These are phyloP conservation scores for Amylocystis lapponica DNA, from an alignment of 768 basidiomycete genomes.

Conservation along the genomic window DNA sequence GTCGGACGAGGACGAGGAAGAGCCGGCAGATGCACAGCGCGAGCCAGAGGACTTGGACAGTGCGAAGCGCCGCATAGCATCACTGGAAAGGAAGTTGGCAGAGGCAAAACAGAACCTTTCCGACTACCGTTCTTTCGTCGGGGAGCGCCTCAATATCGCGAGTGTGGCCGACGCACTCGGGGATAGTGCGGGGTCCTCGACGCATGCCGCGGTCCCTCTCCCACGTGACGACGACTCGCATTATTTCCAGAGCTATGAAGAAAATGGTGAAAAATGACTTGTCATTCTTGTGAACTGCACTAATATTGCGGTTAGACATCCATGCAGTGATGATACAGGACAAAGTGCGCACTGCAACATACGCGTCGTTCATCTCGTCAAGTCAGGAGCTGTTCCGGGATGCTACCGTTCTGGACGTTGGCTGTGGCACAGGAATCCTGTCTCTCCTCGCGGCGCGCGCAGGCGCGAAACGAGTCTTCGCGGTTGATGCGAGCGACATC, in stretches of 20 bases:
- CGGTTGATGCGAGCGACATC: constrained; percentile 84
- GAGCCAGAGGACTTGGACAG: constrained; percentile 25
- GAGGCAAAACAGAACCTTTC: constrained; percentile 52
- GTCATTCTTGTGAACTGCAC: not conserved
- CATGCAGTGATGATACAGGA: constrained; percentile 97
- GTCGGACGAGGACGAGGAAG: constrained; percentile 79
- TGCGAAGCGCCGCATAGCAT: constrained; percentile 42
- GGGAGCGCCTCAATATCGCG: constrained; percentile 44
- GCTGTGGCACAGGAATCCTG: constrained; percentile 92
- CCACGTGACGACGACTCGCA: constrained; percentile 90
- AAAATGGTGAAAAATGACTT: constrained; percentile 55
- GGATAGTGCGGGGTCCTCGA: constrained; percentile 22
- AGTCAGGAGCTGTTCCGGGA: constrained; percentile 79
- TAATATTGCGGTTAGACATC: constrained; percentile 51
- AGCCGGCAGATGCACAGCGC: constrained; percentile 25
- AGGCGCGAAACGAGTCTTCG: constrained; percentile 86
- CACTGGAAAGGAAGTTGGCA: constrained; percentile 58
- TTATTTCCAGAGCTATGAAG: constrained; percentile 88
- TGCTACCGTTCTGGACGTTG: constrained; percentile 89
- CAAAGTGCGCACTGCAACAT: constrained; percentile 88
- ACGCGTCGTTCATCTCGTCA: constrained; percentile 84
- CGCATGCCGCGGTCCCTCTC: constrained; percentile 23
- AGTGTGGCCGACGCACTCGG: constrained; percentile 38
- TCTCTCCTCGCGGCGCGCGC: constrained; percentile 86
- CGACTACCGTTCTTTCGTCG: constrained; percentile 57